These are phyloP conservation scores for Aeminium ludgeri DNA, from an alignment of 495 filamentous ascomycete genomes.

Conservation along the genomic window DNA sequence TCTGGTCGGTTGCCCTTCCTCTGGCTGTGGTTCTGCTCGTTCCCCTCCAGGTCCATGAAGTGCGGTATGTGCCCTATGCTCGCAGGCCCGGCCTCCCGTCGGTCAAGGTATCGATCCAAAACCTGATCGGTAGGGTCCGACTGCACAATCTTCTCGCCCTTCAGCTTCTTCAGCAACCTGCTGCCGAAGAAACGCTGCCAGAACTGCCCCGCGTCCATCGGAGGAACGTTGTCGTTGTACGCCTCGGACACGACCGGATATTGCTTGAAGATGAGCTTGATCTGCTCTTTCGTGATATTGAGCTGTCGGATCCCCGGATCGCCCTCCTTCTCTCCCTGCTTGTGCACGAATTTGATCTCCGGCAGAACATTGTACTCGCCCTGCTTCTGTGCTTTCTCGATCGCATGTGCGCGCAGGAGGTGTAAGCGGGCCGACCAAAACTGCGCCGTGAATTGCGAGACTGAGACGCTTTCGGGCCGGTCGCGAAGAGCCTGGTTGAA, in stretches of 20 bases:
- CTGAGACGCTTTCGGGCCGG: constrained; percentile 65
- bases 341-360: constrained; percentile 42
- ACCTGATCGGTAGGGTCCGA: constrained; percentile 48
- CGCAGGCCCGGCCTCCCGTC: constrained; percentile 31
- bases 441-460: constrained; percentile 62
- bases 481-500: constrained; percentile 63
- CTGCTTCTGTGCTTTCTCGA: constrained; percentile 66
- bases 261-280: constrained; percentile 79
- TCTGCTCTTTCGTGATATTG: constrained; percentile 80
- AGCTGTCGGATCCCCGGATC: constrained; percentile 25
- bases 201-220: constrained; percentile 46
- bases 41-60: constrained; percentile 81
- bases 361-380: constrained; percentile 88
- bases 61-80: constrained; percentile 46
- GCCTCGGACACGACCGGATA: constrained; percentile 80
- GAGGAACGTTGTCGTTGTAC: constrained; percentile 86
- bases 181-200: constrained; percentile 88
- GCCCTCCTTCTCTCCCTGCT: constrained; percentile 3
- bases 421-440: constrained; percentile 85
- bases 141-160: constrained; percentile 68
- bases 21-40: constrained; percentile 76
- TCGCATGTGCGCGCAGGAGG: constrained; percentile 74
- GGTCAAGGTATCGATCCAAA: constrained; percentile 58
- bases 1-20: constrained; percentile 70
- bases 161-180: constrained; percentile 74